phyloP scores from a whole-genome alignment of 1,284 basidiomycete genomes.

The Veloporphyrellus conicus region DNA sequence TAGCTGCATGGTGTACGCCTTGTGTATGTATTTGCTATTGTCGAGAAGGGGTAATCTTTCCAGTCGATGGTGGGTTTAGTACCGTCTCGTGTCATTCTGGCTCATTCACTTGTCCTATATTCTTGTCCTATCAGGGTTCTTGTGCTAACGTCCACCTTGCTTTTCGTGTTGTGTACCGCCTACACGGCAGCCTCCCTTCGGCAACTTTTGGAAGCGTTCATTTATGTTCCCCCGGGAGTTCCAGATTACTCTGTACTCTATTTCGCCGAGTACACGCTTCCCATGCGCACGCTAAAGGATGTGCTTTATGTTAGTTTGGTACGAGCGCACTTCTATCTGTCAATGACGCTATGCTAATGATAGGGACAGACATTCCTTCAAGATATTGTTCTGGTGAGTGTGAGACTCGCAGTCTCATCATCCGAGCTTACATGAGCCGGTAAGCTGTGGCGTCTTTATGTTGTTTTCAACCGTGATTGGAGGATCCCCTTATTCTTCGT shows the following conservation, averaged over 20 bases:
- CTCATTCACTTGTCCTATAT: neutral
- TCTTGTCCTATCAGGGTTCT: conserved; percentile 7
- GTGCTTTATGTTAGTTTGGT: conserved; percentile 16
- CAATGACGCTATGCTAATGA: neutral
- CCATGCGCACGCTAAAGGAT: conserved; percentile 18
- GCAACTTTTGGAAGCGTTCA: conserved; percentile 17
- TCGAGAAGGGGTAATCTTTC: conserved; percentile 1
- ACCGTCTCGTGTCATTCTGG: no score
- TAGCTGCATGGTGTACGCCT: conserved; percentile 13
- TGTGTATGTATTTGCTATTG: conserved; percentile 19
- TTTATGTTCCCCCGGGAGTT: conserved; percentile 8
- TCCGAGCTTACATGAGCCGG: neutral
- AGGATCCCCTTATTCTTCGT: conserved; percentile 12
- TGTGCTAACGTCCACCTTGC: conserved; percentile 15
- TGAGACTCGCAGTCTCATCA: neutral
- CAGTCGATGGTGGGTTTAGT: conserved; percentile 6
- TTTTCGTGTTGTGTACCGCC: conserved; percentile 11
- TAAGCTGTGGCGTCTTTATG: conserved; percentile 18
- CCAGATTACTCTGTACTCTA: conserved; percentile 12
- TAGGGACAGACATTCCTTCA: conserved; percentile 12
- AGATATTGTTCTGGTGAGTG: conserved; percentile 16
- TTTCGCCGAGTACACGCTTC: conserved; percentile 9
- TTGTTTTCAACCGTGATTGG: conserved; percentile 18
- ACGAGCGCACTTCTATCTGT: neutral
- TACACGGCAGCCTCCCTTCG: conserved; percentile 14